Percentiles rank a stretch among this genome's conserved stretches.
Conservation (phyloP, 2,329 filamentous ascomycete genomes). For the Fusarium verticillioides region DNA sequence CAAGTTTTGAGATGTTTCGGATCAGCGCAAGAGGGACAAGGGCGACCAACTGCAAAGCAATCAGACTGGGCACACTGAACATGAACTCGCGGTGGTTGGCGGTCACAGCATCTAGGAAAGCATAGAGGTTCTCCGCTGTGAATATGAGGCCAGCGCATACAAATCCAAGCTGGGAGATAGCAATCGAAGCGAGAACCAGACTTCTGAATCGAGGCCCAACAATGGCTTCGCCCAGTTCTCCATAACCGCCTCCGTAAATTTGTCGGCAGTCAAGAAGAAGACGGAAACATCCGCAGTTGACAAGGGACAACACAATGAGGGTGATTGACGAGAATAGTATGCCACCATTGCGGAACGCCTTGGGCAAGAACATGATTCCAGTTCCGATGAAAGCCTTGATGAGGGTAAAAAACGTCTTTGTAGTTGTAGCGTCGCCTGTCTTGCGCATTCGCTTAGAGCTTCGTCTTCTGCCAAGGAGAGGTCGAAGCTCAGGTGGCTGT, state of each 20-base stretch:
- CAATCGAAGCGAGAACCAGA: conserved; percentile 76
- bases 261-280: conserved; percentile 75
- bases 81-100: conserved; percentile 61
- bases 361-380: conserved; percentile 84
- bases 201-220: conserved; percentile 71
- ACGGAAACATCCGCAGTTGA: conserved; percentile 78
- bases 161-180: conserved; percentile 80
- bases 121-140: conserved; percentile 77
- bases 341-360: conserved; percentile 82
- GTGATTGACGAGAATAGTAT: conserved; percentile 79
- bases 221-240: conserved; percentile 76
- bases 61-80: conserved; percentile 64
- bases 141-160: conserved; percentile 83
- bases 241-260: conserved; percentile 75
- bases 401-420: conserved; percentile 81
- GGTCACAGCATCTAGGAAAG: conserved; percentile 73
- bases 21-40: conserved; percentile 76
- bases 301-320: conserved; percentile 70
- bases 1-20: conserved; percentile 79
- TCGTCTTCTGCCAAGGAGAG: conserved; percentile 63
- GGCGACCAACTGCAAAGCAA: conserved; percentile 72
- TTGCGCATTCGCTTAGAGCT: conserved; percentile 57
- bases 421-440: conserved; percentile 72
- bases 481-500: conserved; percentile 65
- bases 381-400: conserved; percentile 84